phyloP scores from a whole-genome alignment of 306 rosid species.

The Acacia crassicarpa region DNA sequence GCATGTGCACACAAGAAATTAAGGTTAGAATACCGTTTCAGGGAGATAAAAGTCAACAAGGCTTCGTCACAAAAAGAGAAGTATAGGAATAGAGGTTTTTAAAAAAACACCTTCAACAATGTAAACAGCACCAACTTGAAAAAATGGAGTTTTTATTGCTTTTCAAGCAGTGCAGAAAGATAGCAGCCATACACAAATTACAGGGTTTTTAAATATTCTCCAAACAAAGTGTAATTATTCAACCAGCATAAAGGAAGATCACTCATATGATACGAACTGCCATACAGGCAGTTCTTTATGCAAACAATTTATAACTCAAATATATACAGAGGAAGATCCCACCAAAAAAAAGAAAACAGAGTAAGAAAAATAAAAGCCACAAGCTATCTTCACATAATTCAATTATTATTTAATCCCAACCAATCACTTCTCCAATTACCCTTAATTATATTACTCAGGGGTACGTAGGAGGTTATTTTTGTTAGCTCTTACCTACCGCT shows the following conservation, averaged over 20 bases:
- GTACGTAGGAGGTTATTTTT: background rate
- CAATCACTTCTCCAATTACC: background rate
- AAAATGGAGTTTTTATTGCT: background rate
- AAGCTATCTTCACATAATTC: background rate
- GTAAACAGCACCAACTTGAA: conserved; percentile 15
- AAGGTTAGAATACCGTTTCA: conserved; percentile 23
- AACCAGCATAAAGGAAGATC: conserved; percentile 14
- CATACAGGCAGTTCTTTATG: background rate
- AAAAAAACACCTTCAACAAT: conserved; percentile 9
- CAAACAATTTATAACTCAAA: background rate
- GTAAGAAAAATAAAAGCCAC: background rate
- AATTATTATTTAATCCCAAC: background rate
- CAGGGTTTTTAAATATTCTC: conserved; percentile 13
- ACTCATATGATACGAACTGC: conserved; percentile 6
- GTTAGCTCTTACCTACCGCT: background rate
- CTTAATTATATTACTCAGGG: background rate
- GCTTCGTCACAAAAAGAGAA: background rate
- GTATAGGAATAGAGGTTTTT: background rate
- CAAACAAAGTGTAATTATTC: background rate
- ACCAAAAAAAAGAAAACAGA: background rate
- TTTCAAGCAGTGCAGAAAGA: too few relatives aligned
- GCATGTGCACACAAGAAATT: conserved; percentile 27
- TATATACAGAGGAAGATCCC: background rate
- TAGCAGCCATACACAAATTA: background rate
- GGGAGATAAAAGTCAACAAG: conserved; percentile 2